phyloP scores from a whole-genome alignment of 805 yeast genomes.

The Teunomyces barrocoloradensis region DNA sequence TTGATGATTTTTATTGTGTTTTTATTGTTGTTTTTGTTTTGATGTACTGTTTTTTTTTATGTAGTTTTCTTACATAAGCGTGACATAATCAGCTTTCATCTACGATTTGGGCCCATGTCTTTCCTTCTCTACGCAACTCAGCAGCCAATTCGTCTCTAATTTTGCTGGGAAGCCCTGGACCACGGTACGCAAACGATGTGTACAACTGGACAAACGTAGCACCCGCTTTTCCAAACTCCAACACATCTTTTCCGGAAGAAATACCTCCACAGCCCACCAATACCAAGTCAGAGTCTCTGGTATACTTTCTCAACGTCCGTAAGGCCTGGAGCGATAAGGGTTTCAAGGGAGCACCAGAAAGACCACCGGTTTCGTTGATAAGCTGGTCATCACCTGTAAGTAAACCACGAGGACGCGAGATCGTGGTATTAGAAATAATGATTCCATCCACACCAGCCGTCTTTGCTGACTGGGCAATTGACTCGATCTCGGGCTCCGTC shows the following conservation, averaged over 20 bases:
- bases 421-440: constrained; percentile 88
- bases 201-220: constrained; percentile 86
- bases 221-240: constrained; percentile 91
- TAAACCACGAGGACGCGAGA: constrained; percentile 70
- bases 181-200: constrained; percentile 88
- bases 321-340: constrained; percentile 73
- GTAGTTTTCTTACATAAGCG: neutral
- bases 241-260: constrained; percentile 78
- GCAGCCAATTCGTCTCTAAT: constrained; percentile 40
- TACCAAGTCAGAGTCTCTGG: constrained; percentile 71
- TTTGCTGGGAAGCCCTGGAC: constrained; percentile 72
- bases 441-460: constrained; percentile 83
- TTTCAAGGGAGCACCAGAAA: constrained; percentile 90
- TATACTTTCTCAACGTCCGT: constrained; percentile 64
- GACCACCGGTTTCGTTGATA: constrained; percentile 71
- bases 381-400: constrained; percentile 45
- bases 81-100: constrained; percentile 50
- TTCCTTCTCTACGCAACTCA: constrained; percentile 66
- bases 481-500: constrained; percentile 71
- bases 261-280: constrained; percentile 96
- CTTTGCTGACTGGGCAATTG: constrained; percentile 80
- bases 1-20: neutral
- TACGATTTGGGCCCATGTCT: constrained; percentile 79
- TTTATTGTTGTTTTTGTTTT: neutral
- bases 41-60: neutral